Evolutionary conservation across 2,329 filamentous ascomycete genomes (phyloP).

Genomic region (Hysterium pulicare): DNA sequence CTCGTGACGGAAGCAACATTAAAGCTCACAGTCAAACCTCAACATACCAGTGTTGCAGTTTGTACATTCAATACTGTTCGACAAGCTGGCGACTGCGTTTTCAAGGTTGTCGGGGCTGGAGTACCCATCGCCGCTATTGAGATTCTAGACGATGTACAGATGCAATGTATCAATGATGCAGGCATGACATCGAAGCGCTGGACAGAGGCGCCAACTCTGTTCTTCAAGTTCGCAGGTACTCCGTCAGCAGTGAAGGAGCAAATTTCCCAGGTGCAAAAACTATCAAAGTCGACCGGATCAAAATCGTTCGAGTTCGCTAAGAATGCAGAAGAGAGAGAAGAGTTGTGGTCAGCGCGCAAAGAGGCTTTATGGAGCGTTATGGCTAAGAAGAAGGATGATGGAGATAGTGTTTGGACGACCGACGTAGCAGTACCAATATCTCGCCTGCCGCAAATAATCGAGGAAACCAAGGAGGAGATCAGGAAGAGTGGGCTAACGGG

Average conservation of each 20-base stretch:
- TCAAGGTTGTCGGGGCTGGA: conserved; percentile 73
- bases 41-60: conserved; percentile 77
- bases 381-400: conserved; percentile 57
- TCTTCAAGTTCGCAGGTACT: conserved; percentile 73
- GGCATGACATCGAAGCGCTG: conserved; percentile 63
- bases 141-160: conserved; percentile 88
- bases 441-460: conserved; percentile 68
- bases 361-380: conserved; percentile 71
- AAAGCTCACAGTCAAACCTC: conserved; percentile 78
- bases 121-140: conserved; percentile 89
- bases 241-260: conserved; percentile 72
- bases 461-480: conserved; percentile 69
- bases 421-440: conserved; percentile 78
- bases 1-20: conserved; percentile 88
- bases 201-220: conserved; percentile 68
- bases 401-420: conserved; percentile 70
- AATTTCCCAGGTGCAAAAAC: conserved; percentile 62
- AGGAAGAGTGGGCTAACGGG: conserved; percentile 59
- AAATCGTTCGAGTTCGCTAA: conserved; percentile 68
- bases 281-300: conserved; percentile 58
- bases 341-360: conserved; percentile 74
- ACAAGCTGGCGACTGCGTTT: conserved; percentile 74
- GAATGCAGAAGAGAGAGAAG: conserved; percentile 60
- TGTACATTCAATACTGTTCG: conserved; percentile 62
- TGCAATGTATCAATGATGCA: conserved; percentile 67